Percentiles rank a stretch among this genome's conserved stretches.
Conservation (phyloP, 176 grass and related monocot species). For the Phyllostachys edulis region DNA sequence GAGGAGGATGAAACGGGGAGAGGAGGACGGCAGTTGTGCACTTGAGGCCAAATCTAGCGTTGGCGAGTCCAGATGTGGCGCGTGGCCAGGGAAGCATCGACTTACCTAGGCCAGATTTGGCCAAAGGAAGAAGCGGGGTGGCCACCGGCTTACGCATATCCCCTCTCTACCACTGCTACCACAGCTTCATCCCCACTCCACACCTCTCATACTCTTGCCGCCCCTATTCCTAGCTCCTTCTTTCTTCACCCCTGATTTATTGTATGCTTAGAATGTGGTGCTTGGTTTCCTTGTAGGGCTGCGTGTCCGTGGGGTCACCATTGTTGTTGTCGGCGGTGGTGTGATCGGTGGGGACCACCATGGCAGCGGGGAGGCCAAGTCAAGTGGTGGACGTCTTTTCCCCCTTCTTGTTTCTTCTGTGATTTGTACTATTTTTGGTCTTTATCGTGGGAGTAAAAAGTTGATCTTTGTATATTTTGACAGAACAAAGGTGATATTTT, state of each 20-base stretch:
- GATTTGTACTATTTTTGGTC: neutral
- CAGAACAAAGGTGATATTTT: neutral
- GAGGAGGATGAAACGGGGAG: too few species aligned
- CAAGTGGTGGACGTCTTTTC: neutral
- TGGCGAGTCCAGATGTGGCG: too few species aligned
- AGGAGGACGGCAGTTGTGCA: too few species aligned
- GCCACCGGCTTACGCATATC: neutral
- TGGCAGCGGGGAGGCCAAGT: conserved; percentile 1
- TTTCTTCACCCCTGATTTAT: neutral
- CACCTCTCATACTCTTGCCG: neutral
- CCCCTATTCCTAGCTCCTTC: neutral
- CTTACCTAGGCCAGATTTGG: too few species aligned
- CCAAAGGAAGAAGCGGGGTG: too few species aligned
- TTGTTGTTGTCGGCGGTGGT: neutral
- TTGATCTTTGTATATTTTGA: neutral
- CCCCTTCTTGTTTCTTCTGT: too few species aligned
- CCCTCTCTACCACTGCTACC: conserved; percentile 4
- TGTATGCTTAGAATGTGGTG: neutral
- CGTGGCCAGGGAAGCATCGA: too few species aligned
- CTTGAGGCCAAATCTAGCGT: too few species aligned
- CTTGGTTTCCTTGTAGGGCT: conserved; percentile 20
- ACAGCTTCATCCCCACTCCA: neutral
- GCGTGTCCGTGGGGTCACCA: neutral
- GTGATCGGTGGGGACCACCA: neutral
- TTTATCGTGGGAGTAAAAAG: neutral